Evolutionary conservation across 116 monocot genomes (phyloP), one percentile per base, ranked within the genome.

Genomic region (Phalaenopsis hybrid): DNA sequence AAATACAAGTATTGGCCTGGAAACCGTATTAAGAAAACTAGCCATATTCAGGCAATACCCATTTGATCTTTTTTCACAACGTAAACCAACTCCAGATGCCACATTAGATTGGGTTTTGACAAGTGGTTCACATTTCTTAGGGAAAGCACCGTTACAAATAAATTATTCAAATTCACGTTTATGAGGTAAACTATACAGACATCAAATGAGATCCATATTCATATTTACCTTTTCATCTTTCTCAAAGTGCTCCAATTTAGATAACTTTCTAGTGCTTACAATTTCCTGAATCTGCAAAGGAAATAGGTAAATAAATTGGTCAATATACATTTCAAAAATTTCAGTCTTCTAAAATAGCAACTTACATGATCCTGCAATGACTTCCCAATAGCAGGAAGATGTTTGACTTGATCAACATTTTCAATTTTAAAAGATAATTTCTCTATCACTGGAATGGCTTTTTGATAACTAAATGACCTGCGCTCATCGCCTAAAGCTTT

Each of bases 211-310:
- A 16, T 73, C 15, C 33, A 8, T 11, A 7, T 75, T 4, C 6
- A 72, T 20, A 13, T 77, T 76, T 78, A 98, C 98, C 98, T 93
- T 98, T 84, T 95, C 92, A 89, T 98, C 95, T 74, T 81, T 87
- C 84, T 98, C 92, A 88, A 98, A 98, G 83, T 95, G 90, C 85
- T 98, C 98, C 83, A 98, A 84, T 87, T 98, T 98, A 78, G 98
- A 93, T 51, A 98, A 75, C 79, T 88, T 94, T 77, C 95, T 93
- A 70, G 92, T 95, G 9, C 84, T 89, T 69, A 98, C 84, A 81
- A 98, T 95, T 83, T 98, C 98, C 74, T 98, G 79, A 80, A 98
- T 95, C 98, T 98, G 90, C 83, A 88, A 59, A 77, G 5, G 65
- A 12, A 28, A 23, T 44, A 79, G 15, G 46, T 61, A 12, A 73